Evolutionary conservation across 768 basidiomycete genomes (phyloP).

Genomic region (Paxillus involutus): DNA sequence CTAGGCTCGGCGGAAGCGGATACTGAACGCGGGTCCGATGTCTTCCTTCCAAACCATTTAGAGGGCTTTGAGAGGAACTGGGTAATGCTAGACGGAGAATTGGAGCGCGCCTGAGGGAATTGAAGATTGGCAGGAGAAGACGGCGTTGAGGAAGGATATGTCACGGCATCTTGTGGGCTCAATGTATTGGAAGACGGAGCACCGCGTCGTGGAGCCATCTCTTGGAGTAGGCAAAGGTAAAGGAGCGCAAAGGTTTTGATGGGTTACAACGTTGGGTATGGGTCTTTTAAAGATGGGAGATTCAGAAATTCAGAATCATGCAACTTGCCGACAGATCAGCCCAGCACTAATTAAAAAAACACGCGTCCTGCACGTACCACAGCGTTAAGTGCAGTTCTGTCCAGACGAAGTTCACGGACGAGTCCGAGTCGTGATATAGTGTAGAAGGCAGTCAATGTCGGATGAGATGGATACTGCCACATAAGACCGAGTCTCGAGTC

Average conservation of each 20-base stretch:
- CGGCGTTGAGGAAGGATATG: conserved; percentile 20
- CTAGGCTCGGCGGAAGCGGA: conserved; percentile 45
- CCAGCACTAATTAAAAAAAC: background rate
- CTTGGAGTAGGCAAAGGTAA: background rate
- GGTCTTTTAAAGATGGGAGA: background rate
- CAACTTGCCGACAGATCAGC: conserved; percentile 4
- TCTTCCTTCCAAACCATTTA: conserved; percentile 69
- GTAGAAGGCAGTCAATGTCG: background rate
- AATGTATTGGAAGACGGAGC: conserved; percentile 38
- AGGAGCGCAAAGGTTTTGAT: conserved; percentile 11
- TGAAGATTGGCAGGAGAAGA: conserved; percentile 36
- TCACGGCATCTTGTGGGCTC: conserved; percentile 35
- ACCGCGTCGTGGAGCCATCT: conserved; percentile 54
- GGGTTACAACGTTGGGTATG: background rate
- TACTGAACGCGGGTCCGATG: conserved; percentile 49
- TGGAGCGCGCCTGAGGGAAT: conserved; percentile 51
- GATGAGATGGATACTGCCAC: no score
- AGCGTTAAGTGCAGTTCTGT: background rate
- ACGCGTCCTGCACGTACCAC: conserved; percentile 16
- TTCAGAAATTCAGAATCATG: background rate
- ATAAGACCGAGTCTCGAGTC: no score
- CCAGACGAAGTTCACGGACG: conserved; percentile 8
- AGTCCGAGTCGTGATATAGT: conserved; percentile 24
- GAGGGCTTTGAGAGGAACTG: conserved; percentile 66
- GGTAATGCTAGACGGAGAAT: conserved; percentile 63